A percentile compares a stretch with the other conserved stretches of the same genome.
phyloP scores from a whole-genome alignment of 768 basidiomycete species.

The Dioszegia crocea region DNA sequence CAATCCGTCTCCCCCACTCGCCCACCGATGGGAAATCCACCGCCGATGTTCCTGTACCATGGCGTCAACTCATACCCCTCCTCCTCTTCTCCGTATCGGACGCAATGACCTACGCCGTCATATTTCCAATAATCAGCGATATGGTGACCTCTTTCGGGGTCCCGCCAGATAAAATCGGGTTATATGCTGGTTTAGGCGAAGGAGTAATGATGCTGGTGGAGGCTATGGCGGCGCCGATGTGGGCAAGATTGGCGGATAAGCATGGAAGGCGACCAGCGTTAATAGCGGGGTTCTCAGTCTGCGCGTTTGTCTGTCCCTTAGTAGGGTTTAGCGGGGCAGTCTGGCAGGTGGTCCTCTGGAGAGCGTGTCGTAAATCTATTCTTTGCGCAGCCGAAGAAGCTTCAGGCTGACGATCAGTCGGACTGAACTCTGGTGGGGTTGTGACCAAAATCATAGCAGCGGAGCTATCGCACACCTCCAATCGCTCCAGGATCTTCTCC shows the following conservation, averaged over 20 bases:
- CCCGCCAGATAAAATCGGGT: slow-evolving; percentile 23
- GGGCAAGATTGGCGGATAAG: slow-evolving; percentile 31
- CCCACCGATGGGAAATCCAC: not conserved
- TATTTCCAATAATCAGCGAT: slow-evolving; percentile 37
- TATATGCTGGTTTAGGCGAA: slow-evolving; percentile 34
- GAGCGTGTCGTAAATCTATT: slow-evolving; percentile 25
- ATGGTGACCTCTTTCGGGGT: slow-evolving; percentile 35
- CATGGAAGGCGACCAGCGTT: slow-evolving; percentile 29
- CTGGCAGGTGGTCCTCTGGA: slow-evolving; percentile 29
- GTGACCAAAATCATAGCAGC: slow-evolving; percentile 20
- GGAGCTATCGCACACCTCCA: slow-evolving; percentile 25
- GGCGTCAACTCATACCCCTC: slow-evolving; percentile 21
- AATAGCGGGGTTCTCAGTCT: slow-evolving; percentile 18
- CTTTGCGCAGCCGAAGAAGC: not conserved
- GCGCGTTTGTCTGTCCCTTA: slow-evolving; percentile 12
- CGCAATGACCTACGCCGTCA: slow-evolving; percentile 23
- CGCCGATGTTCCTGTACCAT: slow-evolving; percentile 12
- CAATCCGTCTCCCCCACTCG: slow-evolving; percentile 7
- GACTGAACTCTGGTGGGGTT: slow-evolving; percentile 23
- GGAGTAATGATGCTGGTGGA: slow-evolving; percentile 36
- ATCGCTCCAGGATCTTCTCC: slow-evolving; percentile 31
- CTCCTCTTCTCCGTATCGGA: slow-evolving; percentile 27
- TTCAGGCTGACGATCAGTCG: slow-evolving; percentile 21
- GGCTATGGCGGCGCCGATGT: slow-evolving; percentile 26
- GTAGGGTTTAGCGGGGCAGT: slow-evolving; percentile 29